Evolutionary conservation across 805 yeast species (phyloP).

Genomic region (Ogataea nakhonphanomensis): DNA sequence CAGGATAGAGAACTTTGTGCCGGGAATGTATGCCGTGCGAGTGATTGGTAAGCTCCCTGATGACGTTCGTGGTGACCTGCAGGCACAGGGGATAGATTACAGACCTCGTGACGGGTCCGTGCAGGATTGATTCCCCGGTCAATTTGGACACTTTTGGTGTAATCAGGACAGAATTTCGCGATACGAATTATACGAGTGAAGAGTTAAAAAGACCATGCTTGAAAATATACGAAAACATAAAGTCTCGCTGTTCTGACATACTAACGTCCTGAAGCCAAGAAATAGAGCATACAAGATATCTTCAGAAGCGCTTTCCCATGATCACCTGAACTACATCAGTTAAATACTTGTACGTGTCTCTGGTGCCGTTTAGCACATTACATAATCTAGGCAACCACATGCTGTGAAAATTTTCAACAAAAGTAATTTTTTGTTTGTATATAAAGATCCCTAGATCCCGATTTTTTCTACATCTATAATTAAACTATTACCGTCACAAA

Average conservation of each 20-base stretch:
- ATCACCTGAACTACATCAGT: neutral
- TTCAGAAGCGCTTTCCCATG: neutral
- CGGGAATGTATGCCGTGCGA: slow-evolving; percentile 91
- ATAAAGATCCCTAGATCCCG: slow-evolving; percentile 10
- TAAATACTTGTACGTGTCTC: neutral
- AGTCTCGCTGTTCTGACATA: too few relatives aligned
- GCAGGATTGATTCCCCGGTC: slow-evolving; percentile 21
- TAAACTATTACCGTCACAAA: slow-evolving; percentile 5
- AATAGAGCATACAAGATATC: too few relatives aligned
- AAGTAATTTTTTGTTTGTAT: slow-evolving; percentile 9
- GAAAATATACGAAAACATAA: neutral
- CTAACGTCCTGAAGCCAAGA: too few relatives aligned
- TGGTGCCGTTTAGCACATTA: slow-evolving; percentile 3
- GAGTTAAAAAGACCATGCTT: neutral
- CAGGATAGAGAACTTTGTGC: slow-evolving; percentile 80
- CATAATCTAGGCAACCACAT: slow-evolving; percentile 10
- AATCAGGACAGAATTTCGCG: neutral
- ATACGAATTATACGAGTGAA: slow-evolving; percentile 6
- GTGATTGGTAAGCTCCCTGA: slow-evolving; percentile 89
- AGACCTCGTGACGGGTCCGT: slow-evolving; percentile 94
- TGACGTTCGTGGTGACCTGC: slow-evolving; percentile 72
- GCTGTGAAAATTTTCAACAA: slow-evolving; percentile 15
- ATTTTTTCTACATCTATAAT: neutral
- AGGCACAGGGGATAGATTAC: slow-evolving; percentile 72
- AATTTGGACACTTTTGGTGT: neutral